A percentile compares a stretch with the other conserved stretches of the same genome.
These are phyloP conservation scores for Erodium maritimum DNA, from an alignment of 345 rosid genomes.

Conservation along the genomic window DNA sequence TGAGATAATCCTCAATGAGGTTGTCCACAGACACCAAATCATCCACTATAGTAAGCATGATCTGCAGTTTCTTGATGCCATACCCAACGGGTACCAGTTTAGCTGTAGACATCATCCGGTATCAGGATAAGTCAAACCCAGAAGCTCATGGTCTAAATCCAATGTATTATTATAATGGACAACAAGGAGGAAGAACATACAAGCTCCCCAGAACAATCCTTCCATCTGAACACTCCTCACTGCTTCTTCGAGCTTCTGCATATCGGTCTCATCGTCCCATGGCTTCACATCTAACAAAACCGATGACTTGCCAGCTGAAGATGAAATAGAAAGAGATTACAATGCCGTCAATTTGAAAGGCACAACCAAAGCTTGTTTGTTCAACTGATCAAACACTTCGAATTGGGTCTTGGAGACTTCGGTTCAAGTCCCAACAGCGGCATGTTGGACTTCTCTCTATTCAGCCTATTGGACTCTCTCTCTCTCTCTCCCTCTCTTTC, in stretches of 20 bases:
- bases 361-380: no score
- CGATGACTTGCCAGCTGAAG: constrained; percentile 18
- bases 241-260: constrained; percentile 21
- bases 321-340: background rate
- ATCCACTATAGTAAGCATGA: constrained; percentile 84
- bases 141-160: background rate
- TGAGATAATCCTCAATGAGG: constrained; percentile 67
- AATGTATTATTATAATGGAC: background rate
- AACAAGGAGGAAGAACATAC: constrained; percentile 5
- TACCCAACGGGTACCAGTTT: constrained; percentile 79
- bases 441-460: no score
- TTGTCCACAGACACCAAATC: constrained; percentile 84
- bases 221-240: constrained; percentile 17
- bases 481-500: no score
- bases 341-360: background rate
- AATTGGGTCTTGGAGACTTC: no score
- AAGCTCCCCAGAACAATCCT: constrained; percentile 20
- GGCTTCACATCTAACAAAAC: constrained; percentile 17
- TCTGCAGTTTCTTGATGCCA: constrained; percentile 81
- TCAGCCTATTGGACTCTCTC: no score
- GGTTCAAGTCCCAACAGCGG: no score
- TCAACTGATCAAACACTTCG: no score
- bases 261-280: constrained; percentile 23
- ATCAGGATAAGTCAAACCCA: background rate
- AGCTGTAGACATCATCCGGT: constrained; percentile 28